Evolutionary conservation across 2,329 filamentous ascomycete genomes (phyloP).

Genomic region (Chrysoporthe puriensis): DNA sequence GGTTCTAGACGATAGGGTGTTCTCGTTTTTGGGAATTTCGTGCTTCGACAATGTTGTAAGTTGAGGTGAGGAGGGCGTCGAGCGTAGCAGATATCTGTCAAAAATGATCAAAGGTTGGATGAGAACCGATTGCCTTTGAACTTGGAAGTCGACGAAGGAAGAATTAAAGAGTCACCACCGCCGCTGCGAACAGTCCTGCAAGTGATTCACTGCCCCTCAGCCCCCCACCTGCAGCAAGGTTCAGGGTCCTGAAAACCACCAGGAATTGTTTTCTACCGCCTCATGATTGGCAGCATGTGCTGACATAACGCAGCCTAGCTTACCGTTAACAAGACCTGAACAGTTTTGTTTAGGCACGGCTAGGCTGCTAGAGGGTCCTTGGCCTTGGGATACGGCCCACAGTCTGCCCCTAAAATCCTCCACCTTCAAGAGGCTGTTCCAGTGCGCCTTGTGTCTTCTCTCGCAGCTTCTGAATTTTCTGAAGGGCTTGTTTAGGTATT

Average conservation of each 20-base stretch:
- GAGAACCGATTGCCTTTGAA: not conserved
- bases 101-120: not conserved
- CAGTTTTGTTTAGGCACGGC: too few species aligned
- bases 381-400: too few species aligned
- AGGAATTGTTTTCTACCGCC: constrained; percentile 15
- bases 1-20: not conserved
- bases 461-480: not conserved
- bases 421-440: not conserved
- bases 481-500: not conserved
- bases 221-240: constrained; percentile 9
- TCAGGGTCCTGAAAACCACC: constrained; percentile 13
- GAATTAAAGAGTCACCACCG: constrained; percentile 22
- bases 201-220: constrained; percentile 10
- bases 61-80: not conserved
- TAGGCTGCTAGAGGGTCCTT: too few species aligned
- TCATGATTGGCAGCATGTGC: constrained; percentile 6
- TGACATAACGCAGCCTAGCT: constrained; percentile 2
- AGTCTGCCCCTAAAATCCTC: too few species aligned
- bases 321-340: too few species aligned
- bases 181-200: not conserved
- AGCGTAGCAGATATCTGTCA: not conserved
- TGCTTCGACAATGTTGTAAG: not conserved
- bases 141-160: constrained; percentile 1
- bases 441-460: not conserved
- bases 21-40: not conserved